phyloP scores from a whole-genome alignment of 2,329 filamentous ascomycete species.

The Talaromyces verruculosus region DNA sequence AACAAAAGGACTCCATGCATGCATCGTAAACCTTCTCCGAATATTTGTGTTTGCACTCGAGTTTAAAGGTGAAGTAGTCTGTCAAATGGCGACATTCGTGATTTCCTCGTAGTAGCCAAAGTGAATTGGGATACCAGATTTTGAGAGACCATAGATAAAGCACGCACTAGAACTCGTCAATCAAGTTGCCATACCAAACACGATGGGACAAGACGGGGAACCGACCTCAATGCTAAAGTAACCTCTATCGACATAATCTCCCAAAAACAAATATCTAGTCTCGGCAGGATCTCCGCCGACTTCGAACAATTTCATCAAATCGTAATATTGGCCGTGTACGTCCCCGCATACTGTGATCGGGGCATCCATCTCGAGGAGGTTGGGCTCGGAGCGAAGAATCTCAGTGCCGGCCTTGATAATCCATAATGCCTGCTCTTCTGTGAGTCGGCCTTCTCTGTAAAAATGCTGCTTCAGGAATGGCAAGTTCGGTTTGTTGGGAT shows the following conservation, averaged over 20 bases:
- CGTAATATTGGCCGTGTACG: conserved; percentile 98
- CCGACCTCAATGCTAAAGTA: conserved; percentile 94
- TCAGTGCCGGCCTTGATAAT: conserved; percentile 88
- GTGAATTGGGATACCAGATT: conserved; percentile 97
- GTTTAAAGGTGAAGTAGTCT: conserved; percentile 99
- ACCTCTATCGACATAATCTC: conserved; percentile 95
- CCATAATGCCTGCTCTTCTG: conserved; percentile 95
- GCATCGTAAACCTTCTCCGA: conserved; percentile 94
- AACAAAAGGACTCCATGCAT: conserved; percentile 97
- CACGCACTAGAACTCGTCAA: conserved; percentile 65
- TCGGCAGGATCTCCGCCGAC: conserved; percentile 95
- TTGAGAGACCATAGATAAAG: conserved; percentile 97
- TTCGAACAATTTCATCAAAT: conserved; percentile 99
- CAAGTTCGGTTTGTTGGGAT: conserved; percentile 85
- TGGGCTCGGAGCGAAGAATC: conserved; percentile 84
- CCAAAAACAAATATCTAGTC: conserved; percentile 93
- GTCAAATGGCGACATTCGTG: conserved; percentile 98
- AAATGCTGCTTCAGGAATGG: conserved; percentile 97
- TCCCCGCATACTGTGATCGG: conserved; percentile 98
- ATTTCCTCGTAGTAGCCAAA: conserved; percentile 96
- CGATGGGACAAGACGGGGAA: conserved; percentile 13
- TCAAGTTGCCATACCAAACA: not conserved
- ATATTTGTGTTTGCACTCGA: conserved; percentile 99
- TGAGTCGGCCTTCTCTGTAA: conserved; percentile 93
- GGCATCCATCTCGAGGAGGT: conserved; percentile 97